Base-by-base conservation (phyloP, 208 protist species). In the Crithidia bombi region DNA sequence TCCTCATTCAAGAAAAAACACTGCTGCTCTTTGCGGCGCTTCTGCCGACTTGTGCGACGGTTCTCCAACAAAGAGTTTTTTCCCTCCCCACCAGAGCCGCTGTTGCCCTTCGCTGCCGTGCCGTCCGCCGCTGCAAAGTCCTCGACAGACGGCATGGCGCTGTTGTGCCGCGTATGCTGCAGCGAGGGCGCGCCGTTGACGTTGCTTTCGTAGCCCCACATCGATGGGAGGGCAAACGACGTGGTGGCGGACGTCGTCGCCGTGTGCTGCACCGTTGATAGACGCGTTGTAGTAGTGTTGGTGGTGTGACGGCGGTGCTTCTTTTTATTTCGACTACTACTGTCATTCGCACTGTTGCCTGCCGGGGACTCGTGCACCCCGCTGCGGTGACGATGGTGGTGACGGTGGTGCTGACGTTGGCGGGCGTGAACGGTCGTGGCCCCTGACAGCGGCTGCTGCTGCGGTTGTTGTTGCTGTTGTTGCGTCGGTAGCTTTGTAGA, bases 1-100 rank as follows among this genome's bases (percentile, higher is more conserved):
- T 86, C 82, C 23, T 87, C 73, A 43, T 75, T 76, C 12, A 85
- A 39, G 36, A 80, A 83, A 25, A 85, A 81, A 33, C 46, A 66
- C 39, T 66, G 69, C 7, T 33, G 62, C 46, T 67, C 62, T 30
- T 58, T 59, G 23, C 25, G 30, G 7, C 28, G 28, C 46, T 57
- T 70, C 3, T 44, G 49, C n/a, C 49, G 41, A 10, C 14, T 35
- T 1, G 33, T 33, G 12, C 46, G 43, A 17, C 61, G 61, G 33
- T 54, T 66, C 4, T 66, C 61, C 11, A 35, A 49, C 1, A 35
- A 67, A 35, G 38, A 50, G 50, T 69, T 69, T 23, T 51, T 69
- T 19, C 50, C 57, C 19, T 58, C 25, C 19, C 44, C n/a, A 26
- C 30, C 15, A n/a, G 56, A 9, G 14, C 26, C 28, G 19, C 12